Evolutionary conservation across 441 rosid genomes (phyloP), one percentile per base, ranked within the genome.

Genomic region (Pelargonium australe): DNA sequence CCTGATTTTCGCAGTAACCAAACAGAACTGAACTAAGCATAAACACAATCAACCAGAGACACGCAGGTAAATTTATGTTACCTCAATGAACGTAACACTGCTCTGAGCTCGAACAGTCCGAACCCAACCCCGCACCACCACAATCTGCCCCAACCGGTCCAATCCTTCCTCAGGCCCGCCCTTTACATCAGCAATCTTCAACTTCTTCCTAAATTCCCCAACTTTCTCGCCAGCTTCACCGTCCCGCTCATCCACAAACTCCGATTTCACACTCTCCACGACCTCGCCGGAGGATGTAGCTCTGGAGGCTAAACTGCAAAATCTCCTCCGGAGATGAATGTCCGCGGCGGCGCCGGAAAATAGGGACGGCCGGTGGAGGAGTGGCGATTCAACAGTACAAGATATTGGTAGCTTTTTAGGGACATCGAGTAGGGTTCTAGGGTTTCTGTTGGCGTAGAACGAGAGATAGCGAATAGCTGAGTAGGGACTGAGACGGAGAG

Each of bases 91-190:
- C 1, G 96, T 85, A 67, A 94, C 77, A 75, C 87, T 88, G 69
- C 95, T 91, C 81, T 94, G 99, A 71, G 71, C 92, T 11, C 99
- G 84, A 65, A 94, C 85, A 12, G 97, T 91, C 17, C 97, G 87
- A 9, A 94, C 94, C 99, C 97, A 94, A 17, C 97, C 99, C 87
- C 73, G 71, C 7, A 88, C 85, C 67, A 77, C 83, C 53, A 89
- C 79, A 9, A 74, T 83, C 77, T 83, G 80, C 45, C 95, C 95
- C 8, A 94, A 80, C 11, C 87, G 86, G 51, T 72, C 76, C 70
- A 89, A 61, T 0, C 96, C 96, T 81, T 86, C 81, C 67, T 84
- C 84, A 1, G 79, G 68, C 11, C 92, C 94, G 68, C 95, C 92
- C 84, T 88, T 91, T 20, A 89, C 78, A 70, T 94, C 90, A 7